Evolutionary conservation across 1,284 basidiomycete species (phyloP), one percentile per base, ranked within the genome.

Genomic region (Cutaneotrichosporon sp.): DNA sequence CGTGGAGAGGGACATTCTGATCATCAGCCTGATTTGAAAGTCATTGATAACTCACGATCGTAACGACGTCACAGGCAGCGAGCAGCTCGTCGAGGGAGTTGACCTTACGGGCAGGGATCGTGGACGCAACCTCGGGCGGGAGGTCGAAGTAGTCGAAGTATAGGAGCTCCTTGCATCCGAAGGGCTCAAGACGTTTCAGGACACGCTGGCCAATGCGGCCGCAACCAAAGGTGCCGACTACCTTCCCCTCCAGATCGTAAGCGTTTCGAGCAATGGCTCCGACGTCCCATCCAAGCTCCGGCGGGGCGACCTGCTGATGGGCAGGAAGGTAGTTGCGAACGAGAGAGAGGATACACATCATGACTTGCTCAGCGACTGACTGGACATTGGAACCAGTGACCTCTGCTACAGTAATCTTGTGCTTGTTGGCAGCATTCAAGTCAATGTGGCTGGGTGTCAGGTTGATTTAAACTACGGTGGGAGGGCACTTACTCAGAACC

Each of bases 1-100:
- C 90, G 79, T 94, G 90, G 26, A 97, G 79, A 37, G 92, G 92
- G 74, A 85, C 86, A 79, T 96, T 97, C n/a, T n/a, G n/a, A n/a
- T n/a, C n/a, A n/a, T n/a, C n/a, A n/a, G n/a, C n/a, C n/a, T n/a
- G n/a, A n/a, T n/a, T n/a, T n/a, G n/a, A n/a, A n/a, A n/a, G n/a
- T n/a, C n/a, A n/a, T n/a, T n/a, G n/a, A n/a, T n/a, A n/a, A n/a
- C n/a, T n/a, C n/a, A n/a, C n/a, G 52, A 75, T 63, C 5, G 73
- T 73, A 44, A 74, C 60, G 38, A 74, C 61, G 57, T 65, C 65
- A 52, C 68, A 69, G 71, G 85, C 81, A 20, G 84, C 82, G 44
- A 96, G 83, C 70, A 96, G 86, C 11, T 92, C 86, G 77, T 91
- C 86, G 59, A 97, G 80, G 64, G 88, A 84, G 42, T 85, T 84